phyloP scores from a whole-genome alignment of 2,329 filamentous ascomycete genomes.

The Verticillium nubilum region DNA sequence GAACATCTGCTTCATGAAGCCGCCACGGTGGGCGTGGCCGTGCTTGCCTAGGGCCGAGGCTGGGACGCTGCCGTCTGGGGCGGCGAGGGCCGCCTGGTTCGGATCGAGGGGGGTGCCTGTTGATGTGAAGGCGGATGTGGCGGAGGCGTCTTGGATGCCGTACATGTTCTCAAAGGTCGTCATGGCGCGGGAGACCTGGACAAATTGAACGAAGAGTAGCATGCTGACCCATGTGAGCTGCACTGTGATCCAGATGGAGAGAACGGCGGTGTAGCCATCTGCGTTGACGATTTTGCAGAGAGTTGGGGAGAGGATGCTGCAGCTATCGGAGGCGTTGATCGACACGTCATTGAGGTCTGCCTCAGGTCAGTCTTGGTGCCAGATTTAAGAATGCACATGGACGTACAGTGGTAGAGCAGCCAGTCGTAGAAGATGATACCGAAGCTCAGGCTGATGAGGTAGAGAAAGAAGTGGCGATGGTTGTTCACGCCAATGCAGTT shows the following conservation, averaged over 20 bases:
- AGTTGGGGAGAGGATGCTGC: slow-evolving; percentile 68
- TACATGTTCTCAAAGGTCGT: slow-evolving; percentile 98
- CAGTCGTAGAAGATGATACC: slow-evolving; percentile 70
- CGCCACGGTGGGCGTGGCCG: slow-evolving; percentile 50
- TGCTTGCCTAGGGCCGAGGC: slow-evolving; percentile 35
- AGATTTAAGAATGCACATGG: neutral
- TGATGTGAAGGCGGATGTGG: slow-evolving; percentile 72
- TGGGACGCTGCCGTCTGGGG: slow-evolving; percentile 35
- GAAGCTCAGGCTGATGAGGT: slow-evolving; percentile 71
- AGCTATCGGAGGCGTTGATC: slow-evolving; percentile 47
- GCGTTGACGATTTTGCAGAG: slow-evolving; percentile 74
- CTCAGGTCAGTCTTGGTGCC: slow-evolving; percentile 18
- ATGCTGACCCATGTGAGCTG: slow-evolving; percentile 97
- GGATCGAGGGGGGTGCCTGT: slow-evolving; percentile 68
- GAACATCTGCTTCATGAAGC: slow-evolving; percentile 74
- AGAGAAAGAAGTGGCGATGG: slow-evolving; percentile 90
- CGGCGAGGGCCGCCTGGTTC: slow-evolving; percentile 58
- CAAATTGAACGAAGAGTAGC: slow-evolving; percentile 87
- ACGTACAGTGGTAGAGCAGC: slow-evolving; percentile 67
- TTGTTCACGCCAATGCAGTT: slow-evolving; percentile 97
- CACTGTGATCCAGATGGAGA: slow-evolving; percentile 72
- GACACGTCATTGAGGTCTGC: slow-evolving; percentile 60
- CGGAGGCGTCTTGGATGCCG: slow-evolving; percentile 59
- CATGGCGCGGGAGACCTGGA: slow-evolving; percentile 87
- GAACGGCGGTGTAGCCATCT: slow-evolving; percentile 77